Evolutionary conservation across 768 basidiomycete species (phyloP).

Genomic region (Nidula microcarpa): DNA sequence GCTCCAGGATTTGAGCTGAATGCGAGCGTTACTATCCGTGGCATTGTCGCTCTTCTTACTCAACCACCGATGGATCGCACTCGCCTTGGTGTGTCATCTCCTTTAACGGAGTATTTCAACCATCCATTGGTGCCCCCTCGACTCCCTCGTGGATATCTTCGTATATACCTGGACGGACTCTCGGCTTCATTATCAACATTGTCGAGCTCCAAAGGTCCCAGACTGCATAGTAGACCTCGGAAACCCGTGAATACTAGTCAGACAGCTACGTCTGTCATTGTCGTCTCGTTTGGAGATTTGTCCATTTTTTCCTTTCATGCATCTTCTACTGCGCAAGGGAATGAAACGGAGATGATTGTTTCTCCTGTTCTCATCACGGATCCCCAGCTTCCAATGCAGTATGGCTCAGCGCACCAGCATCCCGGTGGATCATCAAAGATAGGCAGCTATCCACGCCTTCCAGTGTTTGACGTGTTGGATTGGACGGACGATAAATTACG

Average conservation of each 20-base stretch:
- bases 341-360: constrained; percentile 25
- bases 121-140: constrained; percentile 58
- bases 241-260: background rate
- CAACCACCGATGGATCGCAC: constrained; percentile 31
- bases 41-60: constrained; percentile 47
- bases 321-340: constrained; percentile 1
- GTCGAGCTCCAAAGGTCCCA: constrained; percentile 2
- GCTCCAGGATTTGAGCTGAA: too few relatives aligned
- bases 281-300: constrained; percentile 43
- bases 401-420: constrained; percentile 39
- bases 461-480: constrained; percentile 55
- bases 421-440: constrained; percentile 22
- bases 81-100: constrained; percentile 5
- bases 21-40: too few relatives aligned
- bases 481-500: constrained; percentile 51
- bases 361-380: constrained; percentile 77
- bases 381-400: constrained; percentile 58
- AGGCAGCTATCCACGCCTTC: constrained; percentile 29
- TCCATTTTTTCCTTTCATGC: constrained; percentile 52
- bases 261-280: constrained; percentile 6
- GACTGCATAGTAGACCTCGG: too few relatives aligned
- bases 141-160: constrained; percentile 46
- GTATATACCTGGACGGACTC: constrained; percentile 46
- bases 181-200: constrained; percentile 21
- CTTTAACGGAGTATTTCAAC: constrained; percentile 42